Percentiles rank a stretch among this genome's conserved stretches.
phyloP scores from a whole-genome alignment of 352 stramenopile species.

The Phytophthora agathidicida region DNA sequence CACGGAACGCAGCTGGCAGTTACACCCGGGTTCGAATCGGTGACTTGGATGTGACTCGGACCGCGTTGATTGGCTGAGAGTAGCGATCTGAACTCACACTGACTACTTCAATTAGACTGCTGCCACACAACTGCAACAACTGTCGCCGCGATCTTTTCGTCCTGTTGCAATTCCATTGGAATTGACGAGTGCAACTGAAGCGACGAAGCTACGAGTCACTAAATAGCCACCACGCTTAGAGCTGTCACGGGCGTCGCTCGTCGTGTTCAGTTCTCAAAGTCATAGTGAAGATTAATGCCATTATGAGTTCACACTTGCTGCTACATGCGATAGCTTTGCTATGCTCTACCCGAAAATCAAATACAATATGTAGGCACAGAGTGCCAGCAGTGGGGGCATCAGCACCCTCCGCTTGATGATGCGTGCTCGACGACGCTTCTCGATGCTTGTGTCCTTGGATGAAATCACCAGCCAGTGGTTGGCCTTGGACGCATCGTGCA shows the following conservation, averaged over 20 bases:
- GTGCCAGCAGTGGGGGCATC: conserved; percentile 15
- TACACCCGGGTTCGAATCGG: not conserved
- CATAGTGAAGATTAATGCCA: no score
- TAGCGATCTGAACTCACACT: conserved; percentile 3
- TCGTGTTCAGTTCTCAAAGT: no score
- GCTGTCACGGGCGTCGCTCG: conserved; percentile 2
- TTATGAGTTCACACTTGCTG: conserved; percentile 15
- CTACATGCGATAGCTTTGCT: not conserved
- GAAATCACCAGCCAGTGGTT: conserved; percentile 53
- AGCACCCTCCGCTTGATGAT: conserved; percentile 27
- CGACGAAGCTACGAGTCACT: not conserved
- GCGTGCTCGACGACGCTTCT: conserved; percentile 28
- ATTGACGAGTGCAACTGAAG: no score
- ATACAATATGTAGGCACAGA: conserved; percentile 38
- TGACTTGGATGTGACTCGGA: conserved; percentile 7
- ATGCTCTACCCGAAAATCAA: conserved; percentile 31
- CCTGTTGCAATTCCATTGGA: not conserved
- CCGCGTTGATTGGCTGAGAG: conserved; percentile 10
- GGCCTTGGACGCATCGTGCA: conserved; percentile 48
- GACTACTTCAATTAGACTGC: conserved; percentile 12
- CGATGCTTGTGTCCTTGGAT: conserved; percentile 48
- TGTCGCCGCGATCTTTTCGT: conserved; percentile 7
- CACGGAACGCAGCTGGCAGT: conserved; percentile 3
- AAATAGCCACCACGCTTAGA: not conserved
- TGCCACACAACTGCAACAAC: conserved; percentile 27